phyloP scores from a whole-genome alignment of 1,284 basidiomycete species.

The Pholiota adiposa region DNA sequence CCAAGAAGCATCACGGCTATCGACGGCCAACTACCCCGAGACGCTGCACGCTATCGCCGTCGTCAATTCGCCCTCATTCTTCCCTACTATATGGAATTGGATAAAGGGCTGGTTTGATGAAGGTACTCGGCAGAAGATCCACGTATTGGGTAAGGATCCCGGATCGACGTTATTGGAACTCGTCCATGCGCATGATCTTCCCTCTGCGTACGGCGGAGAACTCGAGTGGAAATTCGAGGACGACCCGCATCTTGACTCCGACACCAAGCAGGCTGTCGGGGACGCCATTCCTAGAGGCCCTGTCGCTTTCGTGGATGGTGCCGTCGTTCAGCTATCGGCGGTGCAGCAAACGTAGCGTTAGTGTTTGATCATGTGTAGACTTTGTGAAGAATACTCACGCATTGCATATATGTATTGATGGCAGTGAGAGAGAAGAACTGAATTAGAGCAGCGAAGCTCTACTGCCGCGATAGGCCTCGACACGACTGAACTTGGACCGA shows the following conservation, averaged over 20 bases:
- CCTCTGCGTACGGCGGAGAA: slow-evolving; percentile 68
- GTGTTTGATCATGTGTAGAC: background rate
- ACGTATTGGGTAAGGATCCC: slow-evolving; percentile 64
- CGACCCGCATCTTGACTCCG: slow-evolving; percentile 61
- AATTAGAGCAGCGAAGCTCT: too few species aligned
- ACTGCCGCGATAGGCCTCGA: too few species aligned
- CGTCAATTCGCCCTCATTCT: slow-evolving; percentile 78
- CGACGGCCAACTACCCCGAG: slow-evolving; percentile 81
- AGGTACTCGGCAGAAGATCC: slow-evolving; percentile 72
- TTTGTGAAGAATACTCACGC: too few species aligned
- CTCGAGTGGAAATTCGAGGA: slow-evolving; percentile 70
- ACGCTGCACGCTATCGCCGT: slow-evolving; percentile 67
- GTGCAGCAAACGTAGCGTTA: background rate
- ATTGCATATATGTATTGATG: too few species aligned
- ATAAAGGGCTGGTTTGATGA: slow-evolving; percentile 82
- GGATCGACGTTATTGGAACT: slow-evolving; percentile 53
- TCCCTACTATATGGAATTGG: slow-evolving; percentile 80
- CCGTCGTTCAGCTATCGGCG: slow-evolving; percentile 5
- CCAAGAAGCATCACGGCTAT: slow-evolving; percentile 72
- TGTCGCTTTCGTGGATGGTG: slow-evolving; percentile 17
- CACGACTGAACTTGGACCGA: too few species aligned
- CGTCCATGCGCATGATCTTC: slow-evolving; percentile 61
- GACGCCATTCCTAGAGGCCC: slow-evolving; percentile 25
- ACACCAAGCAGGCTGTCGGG: slow-evolving; percentile 41
- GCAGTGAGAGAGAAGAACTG: too few species aligned